These are phyloP conservation scores for Aspergillus tamarii DNA, from an alignment of 2,329 filamentous ascomycete species.

Conservation along the genomic window DNA sequence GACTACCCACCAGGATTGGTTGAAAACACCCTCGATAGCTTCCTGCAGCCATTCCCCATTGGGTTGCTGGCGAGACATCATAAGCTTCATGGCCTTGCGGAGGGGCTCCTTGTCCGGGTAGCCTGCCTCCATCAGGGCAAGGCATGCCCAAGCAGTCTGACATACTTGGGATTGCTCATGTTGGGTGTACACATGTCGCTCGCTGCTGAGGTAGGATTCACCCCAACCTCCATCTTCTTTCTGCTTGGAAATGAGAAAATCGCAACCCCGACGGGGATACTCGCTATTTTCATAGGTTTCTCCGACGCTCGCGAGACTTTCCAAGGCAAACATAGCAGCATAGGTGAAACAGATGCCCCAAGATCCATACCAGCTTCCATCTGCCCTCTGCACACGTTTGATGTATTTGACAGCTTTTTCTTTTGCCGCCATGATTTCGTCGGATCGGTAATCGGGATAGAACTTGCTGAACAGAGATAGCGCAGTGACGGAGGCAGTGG, in stretches of 20 bases:
- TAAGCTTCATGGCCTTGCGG: conserved; percentile 72
- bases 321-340: conserved; percentile 92
- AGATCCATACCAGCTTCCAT: conserved; percentile 96
- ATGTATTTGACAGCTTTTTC: conserved; percentile 79
- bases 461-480: conserved; percentile 78
- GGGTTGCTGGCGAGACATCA: conserved; percentile 80
- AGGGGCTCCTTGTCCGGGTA: conserved; percentile 77
- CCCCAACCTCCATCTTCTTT: conserved; percentile 93
- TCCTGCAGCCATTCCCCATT: conserved; percentile 97
- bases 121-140: conserved; percentile 78
- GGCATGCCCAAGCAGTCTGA: conserved; percentile 88
- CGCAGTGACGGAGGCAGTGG: conserved; percentile 88
- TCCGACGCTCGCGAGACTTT: conserved; percentile 78
- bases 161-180: conserved; percentile 86
- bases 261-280: conserved; percentile 73
- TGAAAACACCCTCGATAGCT: conserved; percentile 96
- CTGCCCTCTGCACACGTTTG: conserved; percentile 71
- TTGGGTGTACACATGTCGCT: conserved; percentile 73
- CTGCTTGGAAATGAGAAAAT: conserved; percentile 84
- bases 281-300: conserved; percentile 78
- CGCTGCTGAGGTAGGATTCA: conserved; percentile 86
- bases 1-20: conserved; percentile 79
- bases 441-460: conserved; percentile 77
- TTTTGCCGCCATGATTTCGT: conserved; percentile 76
- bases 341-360: conserved; percentile 99